Percentiles rank a stretch among this genome's conserved stretches.
Evolutionary conservation across 208 protist genomes (phyloP).

Genomic region (Vickermania ingenoplastis): DNA sequence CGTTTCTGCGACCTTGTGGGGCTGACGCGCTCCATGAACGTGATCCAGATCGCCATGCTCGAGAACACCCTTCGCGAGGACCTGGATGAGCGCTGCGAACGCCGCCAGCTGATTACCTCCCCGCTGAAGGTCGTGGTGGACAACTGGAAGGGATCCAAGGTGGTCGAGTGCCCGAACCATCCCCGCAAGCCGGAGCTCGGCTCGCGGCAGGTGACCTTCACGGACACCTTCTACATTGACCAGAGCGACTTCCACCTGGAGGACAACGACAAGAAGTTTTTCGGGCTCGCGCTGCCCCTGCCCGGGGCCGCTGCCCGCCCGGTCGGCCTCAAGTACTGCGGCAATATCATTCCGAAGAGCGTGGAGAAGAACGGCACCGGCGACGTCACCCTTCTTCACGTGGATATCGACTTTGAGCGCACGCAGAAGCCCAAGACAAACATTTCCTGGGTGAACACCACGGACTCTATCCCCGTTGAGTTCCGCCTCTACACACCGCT

Average conservation of each 20-base stretch:
- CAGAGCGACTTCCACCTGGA: conserved; percentile 91
- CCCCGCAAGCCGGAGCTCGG: conserved; percentile 83
- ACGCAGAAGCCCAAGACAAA: conserved; percentile 84
- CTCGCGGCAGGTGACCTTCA: conserved; percentile 81
- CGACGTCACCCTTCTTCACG: conserved; percentile 57
- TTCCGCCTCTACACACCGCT: conserved; percentile 71
- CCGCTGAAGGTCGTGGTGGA: conserved; percentile 94
- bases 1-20: conserved; percentile 94
- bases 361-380: conserved; percentile 67
- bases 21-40: conserved; percentile 88
- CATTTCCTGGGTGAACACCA: conserved; percentile 84
- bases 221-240: conserved; percentile 95
- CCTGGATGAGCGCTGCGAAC: conserved; percentile 86
- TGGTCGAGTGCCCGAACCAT: conserved; percentile 92
- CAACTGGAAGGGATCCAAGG: conserved; percentile 84
- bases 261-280: conserved; percentile 83
- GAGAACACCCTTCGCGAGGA: conserved; percentile 93
- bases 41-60: conserved; percentile 91
- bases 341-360: conserved; percentile 77
- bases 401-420: conserved; percentile 82
- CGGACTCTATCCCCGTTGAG: conserved; percentile 49
- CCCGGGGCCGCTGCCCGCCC: conserved; percentile 42
- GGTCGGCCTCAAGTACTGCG: conserved; percentile 84
- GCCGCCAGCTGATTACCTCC: conserved; percentile 89
- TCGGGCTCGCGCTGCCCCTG: conserved; percentile 39